phyloP scores from a whole-genome alignment of 2,329 filamentous ascomycete genomes.

The Exserohilum rostratum region DNA sequence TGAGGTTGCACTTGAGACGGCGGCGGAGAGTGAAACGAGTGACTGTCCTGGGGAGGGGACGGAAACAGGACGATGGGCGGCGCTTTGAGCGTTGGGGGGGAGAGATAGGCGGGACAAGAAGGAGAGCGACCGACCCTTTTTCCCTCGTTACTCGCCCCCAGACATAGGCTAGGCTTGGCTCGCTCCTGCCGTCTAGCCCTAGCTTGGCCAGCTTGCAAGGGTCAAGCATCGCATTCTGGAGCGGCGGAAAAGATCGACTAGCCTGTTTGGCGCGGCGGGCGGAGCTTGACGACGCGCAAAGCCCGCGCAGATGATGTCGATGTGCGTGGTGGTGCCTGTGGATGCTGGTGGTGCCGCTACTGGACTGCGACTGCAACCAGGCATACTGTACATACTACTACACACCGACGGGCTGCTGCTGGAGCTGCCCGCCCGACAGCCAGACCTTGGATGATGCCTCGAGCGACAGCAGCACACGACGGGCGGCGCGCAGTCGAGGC shows the following conservation, averaged over 20 bases:
- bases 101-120: constrained; percentile 17
- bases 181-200: constrained; percentile 16
- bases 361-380: not conserved
- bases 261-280: constrained; percentile 1
- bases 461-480: too few species aligned
- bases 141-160: constrained; percentile 18
- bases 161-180: constrained; percentile 13
- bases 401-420: too few species aligned
- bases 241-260: constrained; percentile 18
- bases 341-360: not conserved
- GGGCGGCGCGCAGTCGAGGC: too few species aligned
- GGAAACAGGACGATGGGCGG: constrained; percentile 16
- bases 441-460: too few species aligned
- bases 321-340: too few species aligned
- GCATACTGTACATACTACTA: too few species aligned
- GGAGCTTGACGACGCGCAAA: constrained; percentile 3
- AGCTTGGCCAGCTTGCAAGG: constrained; percentile 12
- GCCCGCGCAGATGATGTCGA: not conserved
- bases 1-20: constrained; percentile 9
- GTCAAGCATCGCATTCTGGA: constrained; percentile 12
- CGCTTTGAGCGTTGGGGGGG: constrained; percentile 19
- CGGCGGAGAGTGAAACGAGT: constrained; percentile 36
- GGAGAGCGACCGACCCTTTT: constrained; percentile 22
- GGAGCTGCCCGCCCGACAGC: constrained; percentile 3
- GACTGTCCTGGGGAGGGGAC: constrained; percentile 29